Percentiles rank a stretch among this genome's conserved stretches.
phyloP scores from a whole-genome alignment of 1,284 basidiomycete genomes.

The Heterobasidion irregulare region DNA sequence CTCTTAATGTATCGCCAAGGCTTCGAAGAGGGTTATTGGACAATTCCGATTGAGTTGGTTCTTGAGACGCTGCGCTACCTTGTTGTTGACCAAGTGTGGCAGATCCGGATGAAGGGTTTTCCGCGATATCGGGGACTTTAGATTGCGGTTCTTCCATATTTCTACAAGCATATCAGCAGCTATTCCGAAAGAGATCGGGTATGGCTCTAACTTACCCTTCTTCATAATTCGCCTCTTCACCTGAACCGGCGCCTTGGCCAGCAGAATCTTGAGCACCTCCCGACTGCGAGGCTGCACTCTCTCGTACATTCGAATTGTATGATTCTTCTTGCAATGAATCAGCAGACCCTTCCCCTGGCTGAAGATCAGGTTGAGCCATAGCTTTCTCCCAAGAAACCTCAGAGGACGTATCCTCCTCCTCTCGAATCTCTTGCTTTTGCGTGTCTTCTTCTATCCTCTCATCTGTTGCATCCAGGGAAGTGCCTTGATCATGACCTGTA shows the following conservation, averaged over 20 bases:
- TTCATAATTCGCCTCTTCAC: conserved; percentile 5
- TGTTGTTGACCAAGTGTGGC: conserved; percentile 22
- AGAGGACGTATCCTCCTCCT: not conserved
- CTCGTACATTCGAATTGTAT: conserved; percentile 8
- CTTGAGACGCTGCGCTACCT: conserved; percentile 34
- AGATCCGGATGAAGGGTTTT: conserved; percentile 4
- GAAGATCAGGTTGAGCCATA: conserved; percentile 33
- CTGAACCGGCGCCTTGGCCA: conserved; percentile 7
- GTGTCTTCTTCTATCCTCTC: conserved; percentile 5
- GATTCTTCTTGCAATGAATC: conserved; percentile 10
- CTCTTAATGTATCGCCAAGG: conserved; percentile 81
- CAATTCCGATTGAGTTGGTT: conserved; percentile 21
- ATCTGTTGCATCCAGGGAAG: not conserved
- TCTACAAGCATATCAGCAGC: not conserved
- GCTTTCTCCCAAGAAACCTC: conserved; percentile 9
- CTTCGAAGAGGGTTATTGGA: conserved; percentile 65
- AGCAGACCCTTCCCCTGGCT: conserved; percentile 21
- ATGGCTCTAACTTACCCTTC: conserved; percentile 8
- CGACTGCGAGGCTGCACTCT: conserved; percentile 3
- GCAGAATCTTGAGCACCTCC: conserved; percentile 9
- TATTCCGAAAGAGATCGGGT: not conserved
- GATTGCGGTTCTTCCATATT: conserved; percentile 1
- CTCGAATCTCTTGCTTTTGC: conserved; percentile 1
- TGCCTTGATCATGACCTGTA: conserved; percentile 1
- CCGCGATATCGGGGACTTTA: not conserved